phyloP scores from a whole-genome alignment of 805 yeast genomes.

The Zygosaccharomyces gambellarensis region DNA sequence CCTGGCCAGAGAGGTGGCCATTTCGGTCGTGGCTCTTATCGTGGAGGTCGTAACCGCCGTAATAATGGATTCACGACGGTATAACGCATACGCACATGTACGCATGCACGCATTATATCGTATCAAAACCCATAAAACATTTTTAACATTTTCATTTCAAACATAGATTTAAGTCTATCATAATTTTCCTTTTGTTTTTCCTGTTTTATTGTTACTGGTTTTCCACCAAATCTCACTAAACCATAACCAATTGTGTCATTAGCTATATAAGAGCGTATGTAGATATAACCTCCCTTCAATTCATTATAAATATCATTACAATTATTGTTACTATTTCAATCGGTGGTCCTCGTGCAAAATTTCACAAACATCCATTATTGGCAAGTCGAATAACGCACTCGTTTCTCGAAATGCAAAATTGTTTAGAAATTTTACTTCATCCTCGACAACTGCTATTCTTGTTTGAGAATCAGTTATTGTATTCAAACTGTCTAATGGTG shows the following conservation, averaged over 20 bases:
- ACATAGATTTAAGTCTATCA: not conserved
- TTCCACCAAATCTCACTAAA: not conserved
- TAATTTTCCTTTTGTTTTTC: not conserved
- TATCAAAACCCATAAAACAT: not conserved
- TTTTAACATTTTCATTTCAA: not conserved
- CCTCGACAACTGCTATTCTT: conserved; percentile 27
- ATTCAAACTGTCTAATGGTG: conserved; percentile 51
- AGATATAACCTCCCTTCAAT: conserved; percentile 2
- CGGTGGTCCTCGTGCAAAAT: conserved; percentile 44
- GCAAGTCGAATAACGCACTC: conserved; percentile 84
- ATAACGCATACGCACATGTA: not conserved
- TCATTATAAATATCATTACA: not conserved
- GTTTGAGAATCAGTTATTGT: conserved; percentile 68
- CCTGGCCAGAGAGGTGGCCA: conserved; percentile 20
- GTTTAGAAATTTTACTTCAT: conserved; percentile 17
- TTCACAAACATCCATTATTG: conserved; percentile 63
- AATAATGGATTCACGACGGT: conserved; percentile 6
- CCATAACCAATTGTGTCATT: conserved; percentile 1
- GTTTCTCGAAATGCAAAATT: conserved; percentile 53
- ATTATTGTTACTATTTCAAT: not conserved
- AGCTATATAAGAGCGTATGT: conserved; percentile 7
- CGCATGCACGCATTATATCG: not conserved
- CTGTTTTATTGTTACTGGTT: not conserved
- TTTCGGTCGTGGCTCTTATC: conserved; percentile 6
- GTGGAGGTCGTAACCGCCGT: conserved; percentile 10